Conservation (phyloP, 2,329 filamentous ascomycete species). For the Penicillium brevicompactum region DNA sequence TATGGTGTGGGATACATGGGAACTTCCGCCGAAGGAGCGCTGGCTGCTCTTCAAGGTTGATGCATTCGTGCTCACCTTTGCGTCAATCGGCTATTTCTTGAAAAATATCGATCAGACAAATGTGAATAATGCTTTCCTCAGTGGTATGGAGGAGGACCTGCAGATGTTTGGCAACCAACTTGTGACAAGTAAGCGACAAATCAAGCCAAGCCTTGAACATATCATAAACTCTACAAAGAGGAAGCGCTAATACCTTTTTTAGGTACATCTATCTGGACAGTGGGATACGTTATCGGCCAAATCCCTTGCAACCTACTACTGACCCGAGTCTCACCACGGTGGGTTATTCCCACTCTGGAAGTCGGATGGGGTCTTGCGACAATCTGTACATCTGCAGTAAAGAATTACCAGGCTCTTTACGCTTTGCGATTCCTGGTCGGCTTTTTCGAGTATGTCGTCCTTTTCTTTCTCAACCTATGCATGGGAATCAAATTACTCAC, state of each 20-base stretch:
- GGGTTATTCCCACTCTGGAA: conserved; percentile 44
- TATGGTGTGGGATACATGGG: conserved; percentile 27
- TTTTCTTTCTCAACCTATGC: background rate
- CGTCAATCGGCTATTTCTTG: conserved; percentile 33
- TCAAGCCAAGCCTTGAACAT: background rate
- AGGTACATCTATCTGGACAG: conserved; percentile 43
- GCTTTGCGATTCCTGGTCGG: conserved; percentile 31
- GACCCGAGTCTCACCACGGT: conserved; percentile 47
- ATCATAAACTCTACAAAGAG: background rate
- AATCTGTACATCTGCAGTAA: conserved; percentile 23
- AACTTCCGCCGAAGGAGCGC: conserved; percentile 24
- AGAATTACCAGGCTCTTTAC: conserved; percentile 26
- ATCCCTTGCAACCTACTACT: conserved; percentile 49
- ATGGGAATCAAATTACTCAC: background rate
- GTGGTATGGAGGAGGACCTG: conserved; percentile 41
- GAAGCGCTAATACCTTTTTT: background rate
- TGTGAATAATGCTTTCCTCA: conserved; percentile 46
- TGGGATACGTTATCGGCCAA: conserved; percentile 52
- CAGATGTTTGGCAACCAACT: conserved; percentile 39
- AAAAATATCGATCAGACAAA: conserved; percentile 45
- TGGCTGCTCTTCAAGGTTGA: conserved; percentile 35
- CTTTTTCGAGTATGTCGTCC: conserved; percentile 26
- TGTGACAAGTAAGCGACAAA: conserved; percentile 31
- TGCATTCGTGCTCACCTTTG: conserved; percentile 29
- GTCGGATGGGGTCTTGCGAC: conserved; percentile 33